phyloP scores from a whole-genome alignment of 106 monocot species.

The Narthecium ossifragum region DNA sequence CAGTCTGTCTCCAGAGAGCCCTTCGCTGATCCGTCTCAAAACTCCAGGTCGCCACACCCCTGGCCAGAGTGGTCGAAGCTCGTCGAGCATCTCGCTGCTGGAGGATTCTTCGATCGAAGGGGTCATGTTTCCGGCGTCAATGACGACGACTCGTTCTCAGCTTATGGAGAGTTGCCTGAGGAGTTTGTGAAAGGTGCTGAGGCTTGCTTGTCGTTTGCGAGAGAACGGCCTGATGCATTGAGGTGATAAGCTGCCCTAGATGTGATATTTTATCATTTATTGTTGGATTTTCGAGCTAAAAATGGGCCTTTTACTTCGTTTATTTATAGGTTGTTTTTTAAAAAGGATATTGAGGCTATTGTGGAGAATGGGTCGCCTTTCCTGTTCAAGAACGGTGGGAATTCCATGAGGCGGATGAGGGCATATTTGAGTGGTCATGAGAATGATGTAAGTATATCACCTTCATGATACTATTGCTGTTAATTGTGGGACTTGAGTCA shows the following conservation, averaged over 20 bases:
- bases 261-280: background rate
- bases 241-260: slow-evolving; percentile 28
- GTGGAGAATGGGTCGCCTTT: slow-evolving; percentile 58
- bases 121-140: background rate
- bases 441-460: slow-evolving; percentile 39
- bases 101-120: slow-evolving; percentile 17
- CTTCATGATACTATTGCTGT: no score
- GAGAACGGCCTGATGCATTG: slow-evolving; percentile 54
- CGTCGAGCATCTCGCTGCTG: slow-evolving; percentile 35
- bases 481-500: no score
- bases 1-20: slow-evolving; percentile 1
- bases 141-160: slow-evolving; percentile 29
- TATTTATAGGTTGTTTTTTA: slow-evolving; percentile 49
- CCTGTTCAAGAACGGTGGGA: slow-evolving; percentile 63
- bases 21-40: background rate
- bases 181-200: slow-evolving; percentile 38
- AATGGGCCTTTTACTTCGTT: background rate
- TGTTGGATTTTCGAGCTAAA: background rate
- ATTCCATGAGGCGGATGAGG: slow-evolving; percentile 44
- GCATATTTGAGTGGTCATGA: slow-evolving; percentile 32
- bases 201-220: slow-evolving; percentile 49
- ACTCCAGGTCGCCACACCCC: background rate
- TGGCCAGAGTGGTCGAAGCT: slow-evolving; percentile 77
- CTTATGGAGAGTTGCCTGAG: slow-evolving; percentile 21
- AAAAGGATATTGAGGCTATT: slow-evolving; percentile 54